Evolutionary conservation across 108 stramenopile genomes (phyloP).

Genomic region (Skeletonema costatum): DNA sequence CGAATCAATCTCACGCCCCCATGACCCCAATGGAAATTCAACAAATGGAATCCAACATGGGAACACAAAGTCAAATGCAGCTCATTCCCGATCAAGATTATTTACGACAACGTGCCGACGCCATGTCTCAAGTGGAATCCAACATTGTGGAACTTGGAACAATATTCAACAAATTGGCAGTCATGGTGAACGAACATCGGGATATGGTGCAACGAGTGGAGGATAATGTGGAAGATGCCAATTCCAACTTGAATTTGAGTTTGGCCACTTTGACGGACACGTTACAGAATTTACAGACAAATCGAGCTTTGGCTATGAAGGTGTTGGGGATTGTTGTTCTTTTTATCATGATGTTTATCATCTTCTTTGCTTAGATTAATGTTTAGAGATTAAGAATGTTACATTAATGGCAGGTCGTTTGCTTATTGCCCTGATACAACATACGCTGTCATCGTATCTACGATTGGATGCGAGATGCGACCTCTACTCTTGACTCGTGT

Average conservation of each 20-base stretch:
- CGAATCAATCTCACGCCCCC: conserved; percentile 36
- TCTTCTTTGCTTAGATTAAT: conserved; percentile 75
- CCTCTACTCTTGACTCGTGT: too few relatives aligned
- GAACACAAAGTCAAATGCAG: conserved; percentile 70
- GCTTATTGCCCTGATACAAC: too few relatives aligned
- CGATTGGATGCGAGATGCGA: too few relatives aligned
- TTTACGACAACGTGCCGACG: conserved; percentile 80
- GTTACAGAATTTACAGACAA: conserved; percentile 73
- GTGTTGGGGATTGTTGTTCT: conserved; percentile 76
- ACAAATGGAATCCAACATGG: conserved; percentile 82
- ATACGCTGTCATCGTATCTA: too few relatives aligned
- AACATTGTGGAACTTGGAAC: conserved; percentile 89
- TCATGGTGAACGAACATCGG: conserved; percentile 87
- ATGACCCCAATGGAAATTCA: conserved; percentile 88
- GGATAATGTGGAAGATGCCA: conserved; percentile 91
- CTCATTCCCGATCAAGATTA: conserved; percentile 90
- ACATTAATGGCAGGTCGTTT: background rate
- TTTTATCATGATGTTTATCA: conserved; percentile 86
- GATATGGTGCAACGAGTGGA: conserved; percentile 91
- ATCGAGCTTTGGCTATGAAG: conserved; percentile 67
- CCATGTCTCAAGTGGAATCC: conserved; percentile 82
- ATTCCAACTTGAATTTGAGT: conserved; percentile 75
- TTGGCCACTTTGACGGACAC: conserved; percentile 81
- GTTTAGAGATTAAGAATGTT: background rate
- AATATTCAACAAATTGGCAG: conserved; percentile 86